phyloP scores from a whole-genome alignment of 2,329 filamentous ascomycete species.

The Paraphoma sp. region DNA sequence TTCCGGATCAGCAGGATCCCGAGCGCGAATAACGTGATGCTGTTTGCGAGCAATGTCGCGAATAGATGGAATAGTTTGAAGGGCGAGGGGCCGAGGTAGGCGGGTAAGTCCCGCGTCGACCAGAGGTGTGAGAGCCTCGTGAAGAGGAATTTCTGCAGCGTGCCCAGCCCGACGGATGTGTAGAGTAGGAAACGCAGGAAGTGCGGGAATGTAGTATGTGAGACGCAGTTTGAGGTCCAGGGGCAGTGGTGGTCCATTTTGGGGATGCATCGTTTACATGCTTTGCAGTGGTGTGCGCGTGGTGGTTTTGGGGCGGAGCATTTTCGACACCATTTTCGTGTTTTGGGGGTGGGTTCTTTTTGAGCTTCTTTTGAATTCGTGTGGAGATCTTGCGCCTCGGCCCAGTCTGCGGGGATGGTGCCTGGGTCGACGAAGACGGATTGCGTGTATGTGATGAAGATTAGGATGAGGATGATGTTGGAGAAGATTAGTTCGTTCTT shows the following conservation, averaged over 20 bases:
- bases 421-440: conserved; percentile 68
- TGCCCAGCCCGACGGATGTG: conserved; percentile 67
- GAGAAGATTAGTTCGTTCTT: conserved; percentile 65
- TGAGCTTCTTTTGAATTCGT: not conserved
- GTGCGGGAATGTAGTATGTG: conserved; percentile 80
- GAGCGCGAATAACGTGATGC: conserved; percentile 67
- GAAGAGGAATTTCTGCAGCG: conserved; percentile 68
- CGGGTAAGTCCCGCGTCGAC: conserved; percentile 68
- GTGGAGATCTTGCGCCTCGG: conserved; percentile 11
- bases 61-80: conserved; percentile 67
- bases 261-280: conserved; percentile 75
- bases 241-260: conserved; percentile 90
- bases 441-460: conserved; percentile 74
- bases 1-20: conserved; percentile 68
- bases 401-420: conserved; percentile 52
- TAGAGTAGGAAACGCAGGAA: conserved; percentile 81
- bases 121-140: conserved; percentile 67
- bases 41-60: conserved; percentile 64
- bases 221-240: conserved; percentile 85
- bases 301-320: conserved; percentile 77
- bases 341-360: conserved; percentile 27
- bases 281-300: conserved; percentile 81
- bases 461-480: conserved; percentile 68
- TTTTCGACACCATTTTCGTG: conserved; percentile 73
- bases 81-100: conserved; percentile 73